Conservation (phyloP, 768 basidiomycete species). For the Phylloporus arenicola region DNA sequence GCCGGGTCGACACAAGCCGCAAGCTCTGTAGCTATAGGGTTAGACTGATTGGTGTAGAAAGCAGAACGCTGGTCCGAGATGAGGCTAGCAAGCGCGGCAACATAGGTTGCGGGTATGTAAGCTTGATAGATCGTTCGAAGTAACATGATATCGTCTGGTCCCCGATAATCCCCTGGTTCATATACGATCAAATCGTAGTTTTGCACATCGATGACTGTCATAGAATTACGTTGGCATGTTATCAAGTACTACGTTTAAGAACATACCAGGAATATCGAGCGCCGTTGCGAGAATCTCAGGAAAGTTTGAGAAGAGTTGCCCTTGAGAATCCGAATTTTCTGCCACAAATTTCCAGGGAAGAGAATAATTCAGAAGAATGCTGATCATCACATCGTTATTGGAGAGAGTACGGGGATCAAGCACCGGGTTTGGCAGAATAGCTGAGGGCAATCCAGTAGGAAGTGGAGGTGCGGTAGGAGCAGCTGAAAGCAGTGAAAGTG, state of each 20-base stretch:
- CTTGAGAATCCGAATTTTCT: slow-evolving; percentile 47
- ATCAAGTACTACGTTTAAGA: background rate
- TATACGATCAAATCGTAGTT: slow-evolving; percentile 65
- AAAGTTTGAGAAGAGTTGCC: slow-evolving; percentile 73
- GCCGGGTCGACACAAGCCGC: slow-evolving; percentile 67
- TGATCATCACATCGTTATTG: slow-evolving; percentile 47
- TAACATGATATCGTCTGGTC: slow-evolving; percentile 38
- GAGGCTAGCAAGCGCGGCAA: slow-evolving; percentile 58
- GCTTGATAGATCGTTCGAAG: slow-evolving; percentile 70
- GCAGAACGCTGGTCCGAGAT: slow-evolving; percentile 55
- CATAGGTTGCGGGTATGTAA: slow-evolving; percentile 53
- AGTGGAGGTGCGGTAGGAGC: slow-evolving; percentile 34
- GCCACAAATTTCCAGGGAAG: slow-evolving; percentile 73
- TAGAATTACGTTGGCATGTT: slow-evolving; percentile 28
- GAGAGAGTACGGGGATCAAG: slow-evolving; percentile 28
- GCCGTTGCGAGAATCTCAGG: slow-evolving; percentile 48
- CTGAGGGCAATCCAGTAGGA: slow-evolving; percentile 54
- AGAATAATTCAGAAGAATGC: slow-evolving; percentile 52
- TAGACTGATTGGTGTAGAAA: slow-evolving; percentile 55
- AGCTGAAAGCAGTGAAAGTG: slow-evolving; percentile 18
- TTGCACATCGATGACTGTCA: slow-evolving; percentile 33
- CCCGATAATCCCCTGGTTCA: slow-evolving; percentile 52
- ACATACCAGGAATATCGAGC: slow-evolving; percentile 41
- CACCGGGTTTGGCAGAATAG: slow-evolving; percentile 45
- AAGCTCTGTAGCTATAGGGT: slow-evolving; percentile 46